These are phyloP conservation scores for Cyberlindnera japonica DNA, from an alignment of 805 yeast genomes.

Conservation along the genomic window DNA sequence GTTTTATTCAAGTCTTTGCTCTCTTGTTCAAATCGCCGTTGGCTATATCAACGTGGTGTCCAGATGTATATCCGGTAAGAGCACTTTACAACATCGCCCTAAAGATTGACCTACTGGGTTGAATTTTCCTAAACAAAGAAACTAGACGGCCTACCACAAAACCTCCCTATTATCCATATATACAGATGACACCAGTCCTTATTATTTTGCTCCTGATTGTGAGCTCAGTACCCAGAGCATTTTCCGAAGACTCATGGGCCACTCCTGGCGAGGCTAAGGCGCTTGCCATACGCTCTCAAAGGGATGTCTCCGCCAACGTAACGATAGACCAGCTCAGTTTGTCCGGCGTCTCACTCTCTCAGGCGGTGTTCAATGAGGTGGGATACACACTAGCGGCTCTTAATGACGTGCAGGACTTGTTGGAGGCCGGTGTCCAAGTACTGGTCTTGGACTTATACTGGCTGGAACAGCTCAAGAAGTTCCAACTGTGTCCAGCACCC, in stretches of 20 bases:
- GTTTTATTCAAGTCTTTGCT: too few relatives aligned
- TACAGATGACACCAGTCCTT: neutral
- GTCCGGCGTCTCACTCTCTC: constrained; percentile 37
- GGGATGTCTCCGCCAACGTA: constrained; percentile 41
- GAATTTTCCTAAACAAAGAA: too few relatives aligned
- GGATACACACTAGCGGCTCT: constrained; percentile 35
- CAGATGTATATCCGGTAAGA: too few relatives aligned
- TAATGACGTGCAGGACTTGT: constrained; percentile 26
- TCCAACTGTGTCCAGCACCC: constrained; percentile 58
- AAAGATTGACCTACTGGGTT: too few relatives aligned
- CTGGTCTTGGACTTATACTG: constrained; percentile 55
- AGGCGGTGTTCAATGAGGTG: constrained; percentile 29
- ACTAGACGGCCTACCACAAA: too few relatives aligned
- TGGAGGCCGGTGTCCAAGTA: constrained; percentile 44
- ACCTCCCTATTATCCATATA: too few relatives aligned
- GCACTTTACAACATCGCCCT: too few relatives aligned
- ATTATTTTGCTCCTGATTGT: neutral
- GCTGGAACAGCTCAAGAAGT: constrained; percentile 41
- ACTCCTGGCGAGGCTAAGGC: neutral
- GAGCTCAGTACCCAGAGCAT: constrained; percentile 1
- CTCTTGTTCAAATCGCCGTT: too few relatives aligned
- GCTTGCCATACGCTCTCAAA: constrained; percentile 29
- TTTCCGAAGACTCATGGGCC: neutral
- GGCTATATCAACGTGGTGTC: too few relatives aligned
- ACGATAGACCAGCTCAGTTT: constrained; percentile 38